Evolutionary conservation across 768 basidiomycete species (phyloP), one percentile per base, ranked within the genome.

Genomic region (Agaricus subrufescens): DNA sequence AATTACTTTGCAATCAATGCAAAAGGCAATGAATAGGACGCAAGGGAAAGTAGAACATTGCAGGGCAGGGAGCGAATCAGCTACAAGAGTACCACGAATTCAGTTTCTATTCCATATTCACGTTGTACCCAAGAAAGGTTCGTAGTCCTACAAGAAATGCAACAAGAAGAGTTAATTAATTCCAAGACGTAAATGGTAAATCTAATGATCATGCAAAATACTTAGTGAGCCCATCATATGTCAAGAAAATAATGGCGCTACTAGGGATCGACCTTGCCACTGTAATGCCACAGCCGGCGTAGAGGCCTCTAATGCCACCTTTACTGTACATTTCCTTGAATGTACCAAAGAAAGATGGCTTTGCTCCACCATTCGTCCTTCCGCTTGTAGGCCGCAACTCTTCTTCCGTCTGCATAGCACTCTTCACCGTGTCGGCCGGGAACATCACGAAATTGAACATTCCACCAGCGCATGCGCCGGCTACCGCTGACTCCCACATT

Each of bases 381-480:
- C 47, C 40, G 43, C 27, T 56, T 6, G 27, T 2, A n/a, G 86
- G 83, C 7, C 89, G 76, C 55, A 96, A 76, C 70, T 97, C 95
- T 52, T 90, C 89, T 67, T 88, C 89, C 0, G 96, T 98, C 76
- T 98, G 96, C 67, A 98, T 91, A 56, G 92, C 81, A 60, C 88
- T 91, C 78, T 98, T 98, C 63, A 98, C 81, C 29, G 91, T 90
- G 71, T 98, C 96, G 3, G 94, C 94, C 0, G 96, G 96, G 77
- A 95, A 98, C 51, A 96, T 76, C n/a, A 91, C 79, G 63, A 95
- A 72, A 60, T 91, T 94, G 72, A 91, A 96, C 46, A 81, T 77
- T 3, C 87, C 86, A 9, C 95, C 95, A 1, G 95, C 92, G 54
- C 83, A 79, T 3, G 93, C 95, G 19, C 95, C 95, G 0, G 89